Conservation (phyloP, 257 asterid species). For the Solanum boliviense region DNA sequence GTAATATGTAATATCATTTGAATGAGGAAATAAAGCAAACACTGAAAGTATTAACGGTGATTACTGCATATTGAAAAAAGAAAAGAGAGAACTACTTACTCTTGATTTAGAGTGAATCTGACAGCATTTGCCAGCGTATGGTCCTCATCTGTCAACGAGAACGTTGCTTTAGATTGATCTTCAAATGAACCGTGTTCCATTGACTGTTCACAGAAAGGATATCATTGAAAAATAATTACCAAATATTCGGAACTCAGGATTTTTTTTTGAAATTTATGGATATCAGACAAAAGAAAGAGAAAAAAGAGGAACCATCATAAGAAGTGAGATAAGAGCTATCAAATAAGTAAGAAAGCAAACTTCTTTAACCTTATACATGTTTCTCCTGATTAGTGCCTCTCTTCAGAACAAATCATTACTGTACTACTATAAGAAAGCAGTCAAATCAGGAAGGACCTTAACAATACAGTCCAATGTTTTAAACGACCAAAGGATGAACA, state of each 20-base stretch:
- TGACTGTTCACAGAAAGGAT: background rate
- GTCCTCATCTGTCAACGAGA: constrained; percentile 68
- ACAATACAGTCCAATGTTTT: background rate
- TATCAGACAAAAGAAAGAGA: too few relatives aligned
- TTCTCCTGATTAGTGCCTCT: too few relatives aligned
- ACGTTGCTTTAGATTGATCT: constrained; percentile 63
- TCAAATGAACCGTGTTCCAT: constrained; percentile 33
- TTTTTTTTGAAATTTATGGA: background rate
- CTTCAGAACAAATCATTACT: background rate
- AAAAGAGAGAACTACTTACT: constrained; percentile 31
- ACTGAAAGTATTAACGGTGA: background rate
- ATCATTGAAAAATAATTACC: background rate
- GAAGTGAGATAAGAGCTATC: too few relatives aligned
- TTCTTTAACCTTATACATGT: too few relatives aligned
- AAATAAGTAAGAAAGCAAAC: too few relatives aligned
- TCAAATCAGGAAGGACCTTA: background rate
- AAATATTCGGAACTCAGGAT: background rate
- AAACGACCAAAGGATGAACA: background rate
- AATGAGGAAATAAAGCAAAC: background rate
- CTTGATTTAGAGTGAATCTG: constrained; percentile 72
- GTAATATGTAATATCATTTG: background rate
- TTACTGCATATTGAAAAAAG: background rate
- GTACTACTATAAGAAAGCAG: too few relatives aligned
- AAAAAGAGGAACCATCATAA: too few relatives aligned
- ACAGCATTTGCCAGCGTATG: constrained; percentile 74